Percentiles rank a stretch among this genome's conserved stretches.
Conservation (phyloP, 805 yeast genomes). For the Metahyphopichia silvanorum region DNA sequence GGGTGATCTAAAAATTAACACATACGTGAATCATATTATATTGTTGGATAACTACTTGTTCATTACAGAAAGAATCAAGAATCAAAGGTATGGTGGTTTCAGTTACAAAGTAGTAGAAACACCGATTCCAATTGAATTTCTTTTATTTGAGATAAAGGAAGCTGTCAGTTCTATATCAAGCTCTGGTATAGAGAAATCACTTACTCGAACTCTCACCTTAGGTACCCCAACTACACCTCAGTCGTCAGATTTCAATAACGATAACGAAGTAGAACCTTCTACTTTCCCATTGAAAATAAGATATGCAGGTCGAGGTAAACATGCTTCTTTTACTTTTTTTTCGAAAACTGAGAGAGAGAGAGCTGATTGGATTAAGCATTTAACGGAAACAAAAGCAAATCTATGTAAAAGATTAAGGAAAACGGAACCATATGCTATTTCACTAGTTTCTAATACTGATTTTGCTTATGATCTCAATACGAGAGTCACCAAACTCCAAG, state of each 20-base stretch:
- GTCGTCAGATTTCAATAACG: constrained; percentile 3
- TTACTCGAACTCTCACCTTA: constrained; percentile 13
- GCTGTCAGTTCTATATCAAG: constrained; percentile 12
- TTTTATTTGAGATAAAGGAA: constrained; percentile 49
- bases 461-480: constrained; percentile 64
- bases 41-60: constrained; percentile 69
- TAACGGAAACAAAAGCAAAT: constrained; percentile 45
- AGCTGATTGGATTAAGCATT: constrained; percentile 53
- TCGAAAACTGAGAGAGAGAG: constrained; percentile 49
- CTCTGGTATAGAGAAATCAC: constrained; percentile 14
- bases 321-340: constrained; percentile 49
- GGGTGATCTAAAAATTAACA: constrained; percentile 62
- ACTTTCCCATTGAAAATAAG: constrained; percentile 50
- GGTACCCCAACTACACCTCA: constrained; percentile 9
- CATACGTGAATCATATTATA: constrained; percentile 49
- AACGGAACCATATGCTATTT: constrained; percentile 53
- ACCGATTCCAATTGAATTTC: constrained; percentile 60
- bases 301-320: constrained; percentile 53
- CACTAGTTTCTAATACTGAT: constrained; percentile 51
- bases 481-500: constrained; percentile 49
- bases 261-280: constrained; percentile 24
- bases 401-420: constrained; percentile 25
- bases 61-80: constrained; percentile 55
- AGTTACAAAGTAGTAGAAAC: constrained; percentile 46
- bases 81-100: constrained; percentile 25